A percentile compares a stretch with the other conserved stretches of the same genome.
These are phyloP conservation scores for Penicillium lividum DNA, from an alignment of 495 filamentous ascomycete genomes.

Conservation along the genomic window DNA sequence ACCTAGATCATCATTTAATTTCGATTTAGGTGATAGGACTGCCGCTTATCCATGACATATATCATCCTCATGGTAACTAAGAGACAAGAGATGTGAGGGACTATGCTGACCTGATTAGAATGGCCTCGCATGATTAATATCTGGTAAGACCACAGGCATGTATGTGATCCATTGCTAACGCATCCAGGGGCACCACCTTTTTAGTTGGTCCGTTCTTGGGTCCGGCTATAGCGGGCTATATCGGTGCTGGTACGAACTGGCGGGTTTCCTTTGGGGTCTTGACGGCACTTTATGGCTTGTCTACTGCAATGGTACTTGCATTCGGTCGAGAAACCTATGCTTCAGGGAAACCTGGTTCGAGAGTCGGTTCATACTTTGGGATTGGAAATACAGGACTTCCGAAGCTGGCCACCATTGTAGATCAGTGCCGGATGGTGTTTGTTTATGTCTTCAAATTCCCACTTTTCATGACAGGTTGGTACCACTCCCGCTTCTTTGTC, in stretches of 20 bases:
- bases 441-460: conserved; percentile 39
- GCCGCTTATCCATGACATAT: conserved; percentile 50
- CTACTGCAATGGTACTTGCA: conserved; percentile 41
- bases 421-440: conserved; percentile 28
- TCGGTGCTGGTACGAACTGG: conserved; percentile 41
- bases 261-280: conserved; percentile 47
- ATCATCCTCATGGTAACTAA: conserved; percentile 36
- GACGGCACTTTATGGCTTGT: conserved; percentile 46
- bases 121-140: conserved; percentile 53
- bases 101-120: conserved; percentile 20
- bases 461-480: conserved; percentile 31
- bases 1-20: too few relatives aligned
- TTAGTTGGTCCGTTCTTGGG: conserved; percentile 48
- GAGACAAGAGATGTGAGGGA: not conserved
- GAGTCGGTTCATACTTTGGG: conserved; percentile 47
- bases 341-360: conserved; percentile 19
- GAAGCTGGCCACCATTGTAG: conserved; percentile 23
- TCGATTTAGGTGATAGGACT: conserved; percentile 38
- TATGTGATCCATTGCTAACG: not conserved
- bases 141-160: conserved; percentile 29
- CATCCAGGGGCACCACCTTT: conserved; percentile 42
- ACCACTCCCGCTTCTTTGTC: not conserved
- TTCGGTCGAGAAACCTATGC: conserved; percentile 52
- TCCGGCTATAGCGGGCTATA: conserved; percentile 46
- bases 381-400: conserved; percentile 44